A percentile compares a stretch with the other conserved stretches of the same genome.
Evolutionary conservation across 768 basidiomycete genomes (phyloP).

Genomic region (Roridomyces roridus): DNA sequence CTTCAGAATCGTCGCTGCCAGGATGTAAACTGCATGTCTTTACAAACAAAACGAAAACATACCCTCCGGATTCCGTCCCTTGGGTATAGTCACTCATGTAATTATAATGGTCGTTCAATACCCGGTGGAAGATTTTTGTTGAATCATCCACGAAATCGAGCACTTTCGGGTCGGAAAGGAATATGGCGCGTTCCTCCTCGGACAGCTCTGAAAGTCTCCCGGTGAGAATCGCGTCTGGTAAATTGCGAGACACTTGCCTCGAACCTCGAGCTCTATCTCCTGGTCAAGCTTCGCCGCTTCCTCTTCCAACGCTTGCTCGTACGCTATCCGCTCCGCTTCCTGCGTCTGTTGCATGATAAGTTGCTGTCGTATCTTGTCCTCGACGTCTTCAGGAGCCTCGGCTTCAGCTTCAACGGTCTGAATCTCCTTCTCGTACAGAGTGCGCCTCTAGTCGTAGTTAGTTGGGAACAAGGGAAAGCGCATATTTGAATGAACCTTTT

Average conservation of each 20-base stretch:
- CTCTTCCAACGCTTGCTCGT: constrained; percentile 82
- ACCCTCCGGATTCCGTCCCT: constrained; percentile 85
- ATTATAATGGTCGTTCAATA: constrained; percentile 94
- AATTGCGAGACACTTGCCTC: constrained; percentile 53
- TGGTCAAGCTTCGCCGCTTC: constrained; percentile 84
- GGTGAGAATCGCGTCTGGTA: neutral
- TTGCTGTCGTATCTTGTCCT: constrained; percentile 79
- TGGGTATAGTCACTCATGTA: constrained; percentile 98
- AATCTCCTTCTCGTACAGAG: constrained; percentile 84
- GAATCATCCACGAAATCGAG: constrained; percentile 93
- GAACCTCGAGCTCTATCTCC: constrained; percentile 86
- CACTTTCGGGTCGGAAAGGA: constrained; percentile 90
- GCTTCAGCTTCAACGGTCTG: constrained; percentile 75
- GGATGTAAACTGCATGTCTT: neutral
- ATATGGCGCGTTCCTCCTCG: constrained; percentile 82
- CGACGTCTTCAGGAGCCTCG: constrained; percentile 55
- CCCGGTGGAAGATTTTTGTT: constrained; percentile 93
- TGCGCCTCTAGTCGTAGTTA: constrained; percentile 61
- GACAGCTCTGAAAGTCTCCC: constrained; percentile 66
- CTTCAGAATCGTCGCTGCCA: constrained; percentile 86
- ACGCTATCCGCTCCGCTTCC: constrained; percentile 70
- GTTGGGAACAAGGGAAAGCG: neutral
- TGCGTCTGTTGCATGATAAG: constrained; percentile 70
- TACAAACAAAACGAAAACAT: constrained; percentile 35
- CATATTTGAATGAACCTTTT: constrained; percentile 58